A percentile compares a stretch with the other conserved stretches of the same genome.
Evolutionary conservation across 2,329 filamentous ascomycete genomes (phyloP).

Genomic region (Diaporthe sp.): DNA sequence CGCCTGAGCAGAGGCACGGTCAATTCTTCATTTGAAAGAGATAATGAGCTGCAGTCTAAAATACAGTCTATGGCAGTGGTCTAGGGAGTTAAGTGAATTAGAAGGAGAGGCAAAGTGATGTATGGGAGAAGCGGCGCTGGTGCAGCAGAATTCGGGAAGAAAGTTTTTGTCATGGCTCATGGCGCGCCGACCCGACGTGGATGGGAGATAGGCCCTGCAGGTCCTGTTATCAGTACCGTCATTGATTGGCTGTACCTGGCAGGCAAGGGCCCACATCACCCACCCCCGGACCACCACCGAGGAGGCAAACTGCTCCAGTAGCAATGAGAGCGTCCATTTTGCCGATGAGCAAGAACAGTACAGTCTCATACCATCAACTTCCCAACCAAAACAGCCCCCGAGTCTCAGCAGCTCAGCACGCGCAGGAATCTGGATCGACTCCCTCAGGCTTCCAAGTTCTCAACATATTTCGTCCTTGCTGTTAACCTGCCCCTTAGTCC

Average conservation of each 20-base stretch:
- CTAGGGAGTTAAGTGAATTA: background rate
- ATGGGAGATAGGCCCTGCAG: background rate
- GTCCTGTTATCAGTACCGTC: slow-evolving; percentile 1
- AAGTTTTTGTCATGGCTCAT: slow-evolving; percentile 34
- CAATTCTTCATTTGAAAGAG: slow-evolving; percentile 34
- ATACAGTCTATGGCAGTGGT: slow-evolving; percentile 9
- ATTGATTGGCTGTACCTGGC: slow-evolving; percentile 6
- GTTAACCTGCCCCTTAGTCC: background rate
- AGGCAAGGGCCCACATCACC: background rate
- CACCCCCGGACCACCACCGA: background rate
- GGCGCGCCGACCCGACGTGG: background rate
- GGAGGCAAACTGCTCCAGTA: slow-evolving; percentile 11
- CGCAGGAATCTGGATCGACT: background rate
- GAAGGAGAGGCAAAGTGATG: background rate
- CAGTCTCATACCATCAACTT: background rate
- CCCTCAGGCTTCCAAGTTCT: background rate
- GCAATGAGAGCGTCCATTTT: background rate
- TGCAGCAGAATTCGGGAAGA: background rate
- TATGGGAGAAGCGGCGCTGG: background rate
- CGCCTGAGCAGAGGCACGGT: slow-evolving; percentile 15
- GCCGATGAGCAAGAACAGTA: background rate
- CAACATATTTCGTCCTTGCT: background rate
- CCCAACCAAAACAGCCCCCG: background rate
- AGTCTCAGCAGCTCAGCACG: background rate
- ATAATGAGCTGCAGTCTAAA: slow-evolving; percentile 7